These are phyloP conservation scores for Xerocomus brunneocitrinus DNA, from an alignment of 768 basidiomycete genomes.

Conservation along the genomic window DNA sequence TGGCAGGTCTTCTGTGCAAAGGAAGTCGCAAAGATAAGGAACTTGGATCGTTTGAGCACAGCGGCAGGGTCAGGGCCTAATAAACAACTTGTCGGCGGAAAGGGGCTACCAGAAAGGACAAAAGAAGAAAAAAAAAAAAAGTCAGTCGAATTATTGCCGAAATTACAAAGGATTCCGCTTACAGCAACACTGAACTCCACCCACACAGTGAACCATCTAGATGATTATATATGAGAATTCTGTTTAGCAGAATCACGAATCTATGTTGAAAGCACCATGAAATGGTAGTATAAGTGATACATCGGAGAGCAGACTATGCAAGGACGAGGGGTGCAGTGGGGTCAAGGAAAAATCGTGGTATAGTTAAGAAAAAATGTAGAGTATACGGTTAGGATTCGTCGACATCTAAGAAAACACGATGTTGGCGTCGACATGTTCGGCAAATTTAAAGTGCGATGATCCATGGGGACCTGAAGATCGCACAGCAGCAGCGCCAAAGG, in stretches of 20 bases:
- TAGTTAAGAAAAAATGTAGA: constrained; percentile 26
- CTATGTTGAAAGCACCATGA: constrained; percentile 24
- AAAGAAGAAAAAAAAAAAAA: neutral
- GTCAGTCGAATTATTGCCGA: constrained; percentile 13
- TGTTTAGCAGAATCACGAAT: constrained; percentile 20
- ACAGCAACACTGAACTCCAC: constrained; percentile 20
- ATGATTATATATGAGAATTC: constrained; percentile 19
- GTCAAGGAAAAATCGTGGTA: constrained; percentile 22
- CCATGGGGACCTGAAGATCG: constrained; percentile 10
- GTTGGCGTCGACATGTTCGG: constrained; percentile 15
- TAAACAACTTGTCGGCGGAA: neutral
- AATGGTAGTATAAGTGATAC: constrained; percentile 25
- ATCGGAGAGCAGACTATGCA: constrained; percentile 31
- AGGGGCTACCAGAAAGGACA: constrained; percentile 6
- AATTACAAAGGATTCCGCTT: constrained; percentile 18
- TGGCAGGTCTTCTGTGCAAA: neutral
- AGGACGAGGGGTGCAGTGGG: constrained; percentile 14
- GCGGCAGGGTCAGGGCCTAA: neutral
- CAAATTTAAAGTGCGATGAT: constrained; percentile 10
- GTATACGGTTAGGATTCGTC: constrained; percentile 23
- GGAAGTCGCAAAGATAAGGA: neutral
- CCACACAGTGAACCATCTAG: constrained; percentile 23
- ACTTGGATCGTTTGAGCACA: too few species aligned
- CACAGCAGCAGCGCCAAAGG: constrained; percentile 8
- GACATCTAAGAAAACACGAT: constrained; percentile 18